Base-by-base conservation (phyloP, 208 protist species). In the Trypanosoma platydactyli region DNA sequence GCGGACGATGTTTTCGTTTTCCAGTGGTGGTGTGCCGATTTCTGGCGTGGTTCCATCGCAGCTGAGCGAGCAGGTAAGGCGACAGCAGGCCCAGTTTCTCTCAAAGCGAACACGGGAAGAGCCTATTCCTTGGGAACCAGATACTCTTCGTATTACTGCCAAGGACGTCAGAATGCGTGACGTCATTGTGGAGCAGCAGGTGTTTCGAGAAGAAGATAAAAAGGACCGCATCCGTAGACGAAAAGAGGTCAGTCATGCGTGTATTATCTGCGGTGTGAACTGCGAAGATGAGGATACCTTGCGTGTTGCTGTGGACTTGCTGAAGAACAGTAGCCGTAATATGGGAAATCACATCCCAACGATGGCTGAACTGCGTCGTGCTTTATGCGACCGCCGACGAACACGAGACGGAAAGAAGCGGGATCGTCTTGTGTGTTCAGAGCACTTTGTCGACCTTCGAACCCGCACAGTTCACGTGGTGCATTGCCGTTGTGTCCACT, bases 401-500 rank as follows among this genome's bases (percentile, higher is more conserved):
- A 45, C 56, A 50, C 52, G 68, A 48, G 46, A 53, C 55, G 24
- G 27, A 22, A 55, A 66, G 29, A 0, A 24, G 49, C 25, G 71
- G 27, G 71, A 74, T 30, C 84, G 84, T 30, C 57, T 92, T 11
- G n/a, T 82, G 6, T 92, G 85, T 57, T 48, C 51, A n/a, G 56
- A 74, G 22, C 71, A 75, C 25, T 92, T 94, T 70, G 86, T 94
- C 25, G 84, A 91, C 64, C 62, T 63, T 25, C 12, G 50, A 20
- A 87, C 74, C 7, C 71, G 72, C 16, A 80, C 76, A 0, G 73
- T 88, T 2, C 85, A 94, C 51, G 78, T 87, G 0, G 86, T 94
- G n/a, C 89, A 94, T 68, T 79, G 73, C 16, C 83, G 89, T 24
- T 94, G 89, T 73, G 85, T 80, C 18, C 89, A 94, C 70, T 76